Evolutionary conservation across 2,329 filamentous ascomycete species (phyloP).

Genomic region (Endocalyx cinctus): DNA sequence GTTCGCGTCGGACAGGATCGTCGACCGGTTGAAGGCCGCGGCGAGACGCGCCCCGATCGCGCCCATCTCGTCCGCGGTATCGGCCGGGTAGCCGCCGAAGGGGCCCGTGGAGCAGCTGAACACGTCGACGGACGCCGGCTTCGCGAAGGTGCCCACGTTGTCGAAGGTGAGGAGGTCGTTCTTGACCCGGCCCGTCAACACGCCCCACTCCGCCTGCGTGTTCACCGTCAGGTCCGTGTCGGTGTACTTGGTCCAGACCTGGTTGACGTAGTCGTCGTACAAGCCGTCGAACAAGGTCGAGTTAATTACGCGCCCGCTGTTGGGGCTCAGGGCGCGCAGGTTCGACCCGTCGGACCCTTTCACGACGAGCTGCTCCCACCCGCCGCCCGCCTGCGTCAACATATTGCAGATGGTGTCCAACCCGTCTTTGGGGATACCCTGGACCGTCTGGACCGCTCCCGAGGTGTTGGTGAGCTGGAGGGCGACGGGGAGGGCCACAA

Average conservation of each 20-base stretch:
- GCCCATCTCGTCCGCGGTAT: slow-evolving; percentile 42
- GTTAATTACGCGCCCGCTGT: slow-evolving; percentile 42
- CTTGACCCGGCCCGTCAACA: slow-evolving; percentile 38
- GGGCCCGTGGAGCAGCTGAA: slow-evolving; percentile 41
- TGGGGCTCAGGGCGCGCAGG: slow-evolving; percentile 51
- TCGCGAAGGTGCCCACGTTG: slow-evolving; percentile 35
- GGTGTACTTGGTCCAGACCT: slow-evolving; percentile 48
- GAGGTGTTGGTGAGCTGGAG: slow-evolving; percentile 45
- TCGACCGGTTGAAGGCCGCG: slow-evolving; percentile 71
- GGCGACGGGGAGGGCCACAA: slow-evolving; percentile 61
- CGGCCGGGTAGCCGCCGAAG: slow-evolving; percentile 40
- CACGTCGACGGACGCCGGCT: slow-evolving; percentile 37
- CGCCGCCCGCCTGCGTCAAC: slow-evolving; percentile 43
- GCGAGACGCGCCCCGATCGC: slow-evolving; percentile 69
- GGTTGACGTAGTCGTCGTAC: slow-evolving; percentile 43
- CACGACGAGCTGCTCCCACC: slow-evolving; percentile 50
- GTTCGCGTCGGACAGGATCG: slow-evolving; percentile 48
- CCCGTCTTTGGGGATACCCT: slow-evolving; percentile 44
- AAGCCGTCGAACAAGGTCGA: slow-evolving; percentile 44
- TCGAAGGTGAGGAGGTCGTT: slow-evolving; percentile 35
- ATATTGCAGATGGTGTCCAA: slow-evolving; percentile 40
- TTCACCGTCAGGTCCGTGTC: slow-evolving; percentile 42
- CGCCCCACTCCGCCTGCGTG: slow-evolving; percentile 50
- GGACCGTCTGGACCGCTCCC: slow-evolving; percentile 40
- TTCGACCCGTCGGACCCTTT: slow-evolving; percentile 32